A percentile compares a stretch with the other conserved stretches of the same genome.
These are phyloP conservation scores for Colletotrichum cereale DNA, from an alignment of 2,329 filamentous ascomycete genomes.

Conservation along the genomic window DNA sequence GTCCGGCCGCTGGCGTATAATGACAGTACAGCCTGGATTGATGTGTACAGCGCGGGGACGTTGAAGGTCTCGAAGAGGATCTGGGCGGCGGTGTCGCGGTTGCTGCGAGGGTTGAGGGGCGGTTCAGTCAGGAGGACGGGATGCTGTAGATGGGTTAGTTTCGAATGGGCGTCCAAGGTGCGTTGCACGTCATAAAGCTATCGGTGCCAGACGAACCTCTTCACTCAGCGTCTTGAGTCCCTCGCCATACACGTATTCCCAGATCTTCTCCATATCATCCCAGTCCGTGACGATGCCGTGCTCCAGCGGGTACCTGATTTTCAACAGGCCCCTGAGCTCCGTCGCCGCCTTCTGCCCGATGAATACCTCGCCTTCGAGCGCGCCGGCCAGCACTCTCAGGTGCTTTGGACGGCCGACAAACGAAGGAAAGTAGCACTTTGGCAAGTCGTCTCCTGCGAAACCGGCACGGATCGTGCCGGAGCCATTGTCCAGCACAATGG, in stretches of 20 bases:
- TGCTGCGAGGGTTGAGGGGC: constrained; percentile 92
- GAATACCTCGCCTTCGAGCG: constrained; percentile 95
- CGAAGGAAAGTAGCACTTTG: constrained; percentile 97
- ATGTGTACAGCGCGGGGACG: constrained; percentile 94
- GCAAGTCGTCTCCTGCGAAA: constrained; percentile 94
- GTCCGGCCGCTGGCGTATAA: constrained; percentile 96
- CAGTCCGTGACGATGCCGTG: constrained; percentile 99
- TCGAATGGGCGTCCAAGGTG: neutral
- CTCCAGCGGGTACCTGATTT: constrained; percentile 95
- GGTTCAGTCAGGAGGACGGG: constrained; percentile 96
- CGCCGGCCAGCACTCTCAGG: constrained; percentile 92
- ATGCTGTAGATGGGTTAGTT: constrained; percentile 68
- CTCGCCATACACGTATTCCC: constrained; percentile 97
- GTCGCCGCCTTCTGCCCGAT: constrained; percentile 91
- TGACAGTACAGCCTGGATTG: constrained; percentile 95
- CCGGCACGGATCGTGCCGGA: constrained; percentile 97
- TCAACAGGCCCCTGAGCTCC: constrained; percentile 90
- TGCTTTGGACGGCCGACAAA: constrained; percentile 98
- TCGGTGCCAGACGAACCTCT: constrained; percentile 71
- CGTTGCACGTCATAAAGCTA: neutral
- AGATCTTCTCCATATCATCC: constrained; percentile 99
- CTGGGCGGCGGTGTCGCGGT: constrained; percentile 95
- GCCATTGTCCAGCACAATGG: constrained; percentile 98
- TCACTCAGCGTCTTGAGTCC: constrained; percentile 97
- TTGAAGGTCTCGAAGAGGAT: constrained; percentile 99